A percentile compares a stretch with the other conserved stretches of the same genome.
These are phyloP conservation scores for Ogataea nonfermentans DNA, from an alignment of 805 yeast species.

Conservation along the genomic window DNA sequence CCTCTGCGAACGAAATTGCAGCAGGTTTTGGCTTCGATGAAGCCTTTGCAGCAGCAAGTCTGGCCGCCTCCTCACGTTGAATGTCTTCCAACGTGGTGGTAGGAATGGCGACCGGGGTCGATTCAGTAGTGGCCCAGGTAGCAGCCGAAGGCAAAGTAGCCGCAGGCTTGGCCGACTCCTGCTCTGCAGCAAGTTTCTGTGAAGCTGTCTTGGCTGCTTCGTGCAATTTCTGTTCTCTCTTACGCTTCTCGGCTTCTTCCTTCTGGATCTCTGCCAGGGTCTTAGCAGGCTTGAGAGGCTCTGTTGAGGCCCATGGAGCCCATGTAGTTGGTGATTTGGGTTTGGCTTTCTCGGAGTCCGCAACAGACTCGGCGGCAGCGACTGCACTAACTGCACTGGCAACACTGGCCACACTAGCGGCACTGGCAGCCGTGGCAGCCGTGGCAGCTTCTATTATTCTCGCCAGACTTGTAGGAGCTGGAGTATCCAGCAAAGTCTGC, in stretches of 20 bases:
- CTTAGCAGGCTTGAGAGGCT: conserved; percentile 39
- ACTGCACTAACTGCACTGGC: not conserved
- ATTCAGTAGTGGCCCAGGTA: conserved; percentile 39
- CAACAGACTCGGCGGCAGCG: not conserved
- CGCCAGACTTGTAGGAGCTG: no score
- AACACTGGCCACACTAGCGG: conserved; percentile 1
- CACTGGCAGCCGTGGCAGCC: conserved; percentile 1
- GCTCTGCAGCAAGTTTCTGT: conserved; percentile 21
- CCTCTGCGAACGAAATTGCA: conserved; percentile 27
- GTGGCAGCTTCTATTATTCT: no score
- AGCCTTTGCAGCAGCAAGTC: conserved; percentile 21
- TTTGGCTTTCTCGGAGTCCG: conserved; percentile 13
- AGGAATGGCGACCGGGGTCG: conserved; percentile 15
- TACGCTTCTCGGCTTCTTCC: conserved; percentile 42
- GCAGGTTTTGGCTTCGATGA: conserved; percentile 26
- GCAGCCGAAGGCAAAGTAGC: conserved; percentile 39
- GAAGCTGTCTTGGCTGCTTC: conserved; percentile 27
- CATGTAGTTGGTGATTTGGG: conserved; percentile 38
- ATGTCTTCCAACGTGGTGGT: conserved; percentile 58
- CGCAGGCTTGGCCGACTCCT: conserved; percentile 15
- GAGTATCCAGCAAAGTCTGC: conserved; percentile 9
- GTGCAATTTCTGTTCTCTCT: conserved; percentile 19
- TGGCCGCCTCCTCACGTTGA: conserved; percentile 52
- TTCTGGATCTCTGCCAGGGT: conserved; percentile 61
- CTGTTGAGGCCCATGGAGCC: conserved; percentile 33